Conservation (phyloP, 2,329 filamentous ascomycete genomes). For the Verticillium tricorpus region DNA sequence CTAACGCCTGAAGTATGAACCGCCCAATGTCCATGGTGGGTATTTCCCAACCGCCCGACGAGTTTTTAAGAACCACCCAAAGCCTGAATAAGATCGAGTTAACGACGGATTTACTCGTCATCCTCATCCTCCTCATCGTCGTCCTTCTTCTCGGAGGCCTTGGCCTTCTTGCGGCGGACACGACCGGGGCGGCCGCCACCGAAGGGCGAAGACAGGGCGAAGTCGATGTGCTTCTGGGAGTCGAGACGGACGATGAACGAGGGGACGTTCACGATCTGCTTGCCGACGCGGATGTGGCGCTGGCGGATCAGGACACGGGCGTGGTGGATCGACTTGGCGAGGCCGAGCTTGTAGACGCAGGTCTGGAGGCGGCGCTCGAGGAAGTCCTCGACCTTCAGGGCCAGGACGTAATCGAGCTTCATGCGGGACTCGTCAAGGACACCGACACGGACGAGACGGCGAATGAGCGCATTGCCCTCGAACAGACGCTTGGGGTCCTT, state of each 20-base stretch:
- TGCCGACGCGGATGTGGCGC: conserved; percentile 99
- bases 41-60: conserved; percentile 25
- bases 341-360: conserved; percentile 99
- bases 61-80: conserved; percentile 12
- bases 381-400: conserved; percentile 99
- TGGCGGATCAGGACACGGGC: conserved; percentile 99
- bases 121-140: conserved; percentile 82
- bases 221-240: conserved; percentile 99
- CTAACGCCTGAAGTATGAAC: conserved; percentile 49
- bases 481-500: conserved; percentile 99
- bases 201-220: conserved; percentile 94
- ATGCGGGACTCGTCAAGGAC: conserved; percentile 99
- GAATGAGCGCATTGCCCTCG: conserved; percentile 99
- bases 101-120: conserved; percentile 57
- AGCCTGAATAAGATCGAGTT: conserved; percentile 9
- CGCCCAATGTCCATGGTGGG: conserved; percentile 33
- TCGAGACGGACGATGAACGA: conserved; percentile 99
- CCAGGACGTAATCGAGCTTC: conserved; percentile 99
- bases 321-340: conserved; percentile 99
- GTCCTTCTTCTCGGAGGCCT: conserved; percentile 82
- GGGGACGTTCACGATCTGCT: conserved; percentile 99
- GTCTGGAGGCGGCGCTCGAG: conserved; percentile 99
- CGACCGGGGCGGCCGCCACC: conserved; percentile 95
- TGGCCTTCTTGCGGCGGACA: conserved; percentile 99
- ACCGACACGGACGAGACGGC: conserved; percentile 98